Conservation (phyloP, 495 filamentous ascomycete genomes). For the Tuber brumale region DNA sequence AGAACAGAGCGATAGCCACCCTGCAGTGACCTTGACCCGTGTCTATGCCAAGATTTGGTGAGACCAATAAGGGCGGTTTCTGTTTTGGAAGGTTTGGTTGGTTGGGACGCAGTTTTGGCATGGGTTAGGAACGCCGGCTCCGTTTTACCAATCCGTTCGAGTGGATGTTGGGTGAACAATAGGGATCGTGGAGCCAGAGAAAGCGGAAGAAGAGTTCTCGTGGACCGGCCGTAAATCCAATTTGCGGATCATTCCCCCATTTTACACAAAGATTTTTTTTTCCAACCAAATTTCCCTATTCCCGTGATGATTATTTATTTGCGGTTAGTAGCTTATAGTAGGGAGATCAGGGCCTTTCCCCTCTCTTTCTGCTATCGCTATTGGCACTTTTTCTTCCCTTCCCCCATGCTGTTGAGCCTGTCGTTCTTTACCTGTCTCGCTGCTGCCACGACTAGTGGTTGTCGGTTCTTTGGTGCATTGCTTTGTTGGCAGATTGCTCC, state of each 20-base stretch:
- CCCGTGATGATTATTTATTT: neutral
- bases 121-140: neutral
- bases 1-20: neutral
- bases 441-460: neutral
- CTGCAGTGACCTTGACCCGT: neutral
- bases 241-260: neutral
- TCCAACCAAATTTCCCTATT: neutral
- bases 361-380: neutral
- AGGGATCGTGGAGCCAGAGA: neutral
- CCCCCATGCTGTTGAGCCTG: neutral
- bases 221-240: neutral
- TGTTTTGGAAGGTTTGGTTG: neutral
- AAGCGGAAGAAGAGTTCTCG: neutral
- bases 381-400: neutral
- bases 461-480: slow-evolving; percentile 26
- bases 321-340: neutral
- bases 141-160: neutral
- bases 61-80: neutral
- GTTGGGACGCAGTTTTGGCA: neutral
- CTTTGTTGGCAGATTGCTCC: slow-evolving; percentile 36
- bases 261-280: neutral
- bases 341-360: neutral
- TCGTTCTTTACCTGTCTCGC: neutral
- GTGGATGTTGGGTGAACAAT: neutral
- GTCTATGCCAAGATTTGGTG: neutral